These are phyloP conservation scores for Helminthosporium solani DNA, from an alignment of 2,329 filamentous ascomycete genomes.

Conservation along the genomic window DNA sequence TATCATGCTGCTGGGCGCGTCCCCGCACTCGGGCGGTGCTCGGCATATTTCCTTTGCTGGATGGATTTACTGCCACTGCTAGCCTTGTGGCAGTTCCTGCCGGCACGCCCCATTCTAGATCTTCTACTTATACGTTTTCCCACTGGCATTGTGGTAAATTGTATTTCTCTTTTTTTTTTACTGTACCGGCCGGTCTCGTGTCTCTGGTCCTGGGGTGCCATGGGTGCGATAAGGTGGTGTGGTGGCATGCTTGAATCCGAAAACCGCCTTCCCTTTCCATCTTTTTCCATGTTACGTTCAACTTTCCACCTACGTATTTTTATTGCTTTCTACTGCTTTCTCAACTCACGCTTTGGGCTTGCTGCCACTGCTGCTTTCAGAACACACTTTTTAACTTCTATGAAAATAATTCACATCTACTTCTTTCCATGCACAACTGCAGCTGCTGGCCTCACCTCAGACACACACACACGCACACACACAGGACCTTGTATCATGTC, in stretches of 20 bases:
- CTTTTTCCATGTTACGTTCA: constrained; percentile 5
- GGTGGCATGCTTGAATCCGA: constrained; percentile 23
- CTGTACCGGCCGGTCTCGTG: not conserved
- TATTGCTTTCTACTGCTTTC: not conserved
- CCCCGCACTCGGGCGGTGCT: constrained; percentile 14
- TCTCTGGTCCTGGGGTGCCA: constrained; percentile 11
- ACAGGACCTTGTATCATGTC: not conserved
- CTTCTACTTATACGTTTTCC: constrained; percentile 13
- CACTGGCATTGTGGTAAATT: constrained; percentile 36
- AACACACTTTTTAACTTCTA: constrained; percentile 24
- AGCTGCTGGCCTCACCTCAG: too few relatives aligned
- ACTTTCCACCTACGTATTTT: constrained; percentile 12
- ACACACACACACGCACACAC: too few relatives aligned
- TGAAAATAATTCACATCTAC: constrained; percentile 33
- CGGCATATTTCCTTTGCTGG: constrained; percentile 14
- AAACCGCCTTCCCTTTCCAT: constrained; percentile 17
- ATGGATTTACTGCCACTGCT: constrained; percentile 14
- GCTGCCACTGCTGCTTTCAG: not conserved
- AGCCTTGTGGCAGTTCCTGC: constrained; percentile 10
- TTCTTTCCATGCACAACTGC: not conserved
- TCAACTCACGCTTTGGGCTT: too few relatives aligned
- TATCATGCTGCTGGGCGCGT: constrained; percentile 29
- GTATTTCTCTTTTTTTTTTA: constrained; percentile 27
- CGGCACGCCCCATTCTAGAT: constrained; percentile 23
- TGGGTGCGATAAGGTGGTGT: constrained; percentile 12